Percentiles rank a stretch among this genome's conserved stretches.
phyloP scores from a whole-genome alignment of 768 basidiomycete species.

The Gelatoporia subvermispora region DNA sequence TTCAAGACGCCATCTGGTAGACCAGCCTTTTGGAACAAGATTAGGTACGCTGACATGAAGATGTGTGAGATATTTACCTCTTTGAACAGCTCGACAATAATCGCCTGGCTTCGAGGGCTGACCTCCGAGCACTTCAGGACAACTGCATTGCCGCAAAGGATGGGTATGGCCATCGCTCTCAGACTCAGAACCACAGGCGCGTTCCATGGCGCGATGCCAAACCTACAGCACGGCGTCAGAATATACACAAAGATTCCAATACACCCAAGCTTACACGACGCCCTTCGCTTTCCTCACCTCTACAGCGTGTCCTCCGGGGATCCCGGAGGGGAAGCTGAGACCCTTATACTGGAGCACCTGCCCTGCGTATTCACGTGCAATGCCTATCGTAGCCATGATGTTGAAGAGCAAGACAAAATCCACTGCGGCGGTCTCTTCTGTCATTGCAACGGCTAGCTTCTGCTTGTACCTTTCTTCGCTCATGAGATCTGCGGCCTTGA shows the following conservation, averaged over 20 bases:
- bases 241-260: too few species aligned
- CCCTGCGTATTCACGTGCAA: conserved; percentile 30
- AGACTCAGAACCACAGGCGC: too few species aligned
- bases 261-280: conserved; percentile 42
- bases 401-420: conserved; percentile 20
- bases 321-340: conserved; percentile 35
- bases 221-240: too few species aligned
- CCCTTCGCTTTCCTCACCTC: conserved; percentile 45
- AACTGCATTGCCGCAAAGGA: too few species aligned
- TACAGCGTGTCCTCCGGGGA: conserved; percentile 42
- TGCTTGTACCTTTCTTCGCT: conserved; percentile 35
- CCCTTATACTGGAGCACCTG: conserved; percentile 37
- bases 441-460: conserved; percentile 27
- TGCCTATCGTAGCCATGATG: conserved; percentile 15
- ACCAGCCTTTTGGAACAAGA: conserved; percentile 53
- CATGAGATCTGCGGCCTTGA: conserved; percentile 43
- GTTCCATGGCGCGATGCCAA: conserved; percentile 48
- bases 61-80: too few species aligned
- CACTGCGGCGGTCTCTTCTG: conserved; percentile 36
- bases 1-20: conserved; percentile 58
- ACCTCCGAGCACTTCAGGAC: conserved; percentile 51
- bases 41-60: too few species aligned
- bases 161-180: too few species aligned
- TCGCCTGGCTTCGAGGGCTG: conserved; percentile 41
- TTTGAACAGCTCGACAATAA: conserved; percentile 42